phyloP scores from a whole-genome alignment of 202 grass and related monocot species.

The Hordeum pubiflorum region DNA sequence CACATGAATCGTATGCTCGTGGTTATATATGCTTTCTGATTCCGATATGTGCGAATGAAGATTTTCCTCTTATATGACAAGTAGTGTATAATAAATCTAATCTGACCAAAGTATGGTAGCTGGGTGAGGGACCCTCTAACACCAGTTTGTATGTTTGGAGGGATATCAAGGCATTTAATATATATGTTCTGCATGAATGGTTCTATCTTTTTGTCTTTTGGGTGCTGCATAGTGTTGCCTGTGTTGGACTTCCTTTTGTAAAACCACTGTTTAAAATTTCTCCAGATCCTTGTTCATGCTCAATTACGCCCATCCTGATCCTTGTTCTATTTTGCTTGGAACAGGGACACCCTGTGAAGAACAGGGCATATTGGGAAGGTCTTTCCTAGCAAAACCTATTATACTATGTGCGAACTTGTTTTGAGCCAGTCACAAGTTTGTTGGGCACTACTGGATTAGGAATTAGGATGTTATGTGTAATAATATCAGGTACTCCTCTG shows the following conservation, averaged over 20 bases:
- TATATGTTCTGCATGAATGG: too few species aligned
- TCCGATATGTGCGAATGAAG: neutral
- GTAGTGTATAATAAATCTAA: neutral
- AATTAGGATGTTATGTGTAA: too few species aligned
- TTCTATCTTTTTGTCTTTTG: neutral
- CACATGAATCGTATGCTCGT: neutral
- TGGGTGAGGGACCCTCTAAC: neutral
- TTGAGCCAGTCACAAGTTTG: too few species aligned
- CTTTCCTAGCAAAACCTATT: neutral
- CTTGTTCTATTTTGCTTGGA: neutral
- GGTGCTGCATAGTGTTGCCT: neutral
- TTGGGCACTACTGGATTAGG: too few species aligned
- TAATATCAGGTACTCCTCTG: too few species aligned
- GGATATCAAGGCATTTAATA: too few species aligned
- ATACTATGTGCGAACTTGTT: too few species aligned
- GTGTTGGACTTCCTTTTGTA: neutral
- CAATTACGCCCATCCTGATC: neutral
- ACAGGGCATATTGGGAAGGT: neutral
- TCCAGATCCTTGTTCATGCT: neutral
- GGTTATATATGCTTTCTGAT: neutral
- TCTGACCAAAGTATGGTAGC: neutral
- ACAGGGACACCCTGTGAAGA: neutral
- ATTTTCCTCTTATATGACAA: neutral
- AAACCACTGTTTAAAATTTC: neutral
- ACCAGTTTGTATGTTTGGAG: neutral